A percentile compares a stretch with the other conserved stretches of the same genome.
Conservation (phyloP, 2,329 filamentous ascomycete species). For the Aspergillus sp. region DNA sequence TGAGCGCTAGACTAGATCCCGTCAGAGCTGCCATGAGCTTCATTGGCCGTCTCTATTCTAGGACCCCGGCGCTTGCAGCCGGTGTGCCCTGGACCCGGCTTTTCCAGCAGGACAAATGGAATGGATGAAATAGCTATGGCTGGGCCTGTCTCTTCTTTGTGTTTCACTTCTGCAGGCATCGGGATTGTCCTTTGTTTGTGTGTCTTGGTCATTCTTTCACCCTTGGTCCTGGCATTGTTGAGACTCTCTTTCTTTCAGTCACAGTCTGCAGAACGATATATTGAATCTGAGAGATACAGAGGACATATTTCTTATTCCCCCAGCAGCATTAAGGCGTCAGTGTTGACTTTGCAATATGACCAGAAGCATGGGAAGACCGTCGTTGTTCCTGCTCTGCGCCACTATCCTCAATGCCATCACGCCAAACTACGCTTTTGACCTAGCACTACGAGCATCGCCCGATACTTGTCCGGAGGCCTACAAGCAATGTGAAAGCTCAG, state of each 20-base stretch:
- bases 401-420: slow-evolving; percentile 14
- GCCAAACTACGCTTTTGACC: slow-evolving; percentile 12
- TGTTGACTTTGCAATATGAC: not conserved
- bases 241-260: not conserved
- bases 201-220: not conserved
- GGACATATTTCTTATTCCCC: not conserved
- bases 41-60: slow-evolving; percentile 17
- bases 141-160: slow-evolving; percentile 1
- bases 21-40: slow-evolving; percentile 18
- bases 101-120: slow-evolving; percentile 13
- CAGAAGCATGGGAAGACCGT: slow-evolving; percentile 2
- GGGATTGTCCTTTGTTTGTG: slow-evolving; percentile 1
- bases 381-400: slow-evolving; percentile 16
- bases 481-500: slow-evolving; percentile 27
- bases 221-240: not conserved
- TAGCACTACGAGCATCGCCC: slow-evolving; percentile 15
- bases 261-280: no score
- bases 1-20: slow-evolving; percentile 4
- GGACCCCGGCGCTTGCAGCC: slow-evolving; percentile 23
- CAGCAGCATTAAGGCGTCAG: not conserved
- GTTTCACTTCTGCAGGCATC: not conserved
- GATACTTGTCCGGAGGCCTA: slow-evolving; percentile 27
- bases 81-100: slow-evolving; percentile 7
- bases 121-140: slow-evolving; percentile 9
- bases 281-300: no score